These are phyloP conservation scores for Zoysia matrella DNA, from an alignment of 202 grass and related monocot species.

Conservation along the genomic window DNA sequence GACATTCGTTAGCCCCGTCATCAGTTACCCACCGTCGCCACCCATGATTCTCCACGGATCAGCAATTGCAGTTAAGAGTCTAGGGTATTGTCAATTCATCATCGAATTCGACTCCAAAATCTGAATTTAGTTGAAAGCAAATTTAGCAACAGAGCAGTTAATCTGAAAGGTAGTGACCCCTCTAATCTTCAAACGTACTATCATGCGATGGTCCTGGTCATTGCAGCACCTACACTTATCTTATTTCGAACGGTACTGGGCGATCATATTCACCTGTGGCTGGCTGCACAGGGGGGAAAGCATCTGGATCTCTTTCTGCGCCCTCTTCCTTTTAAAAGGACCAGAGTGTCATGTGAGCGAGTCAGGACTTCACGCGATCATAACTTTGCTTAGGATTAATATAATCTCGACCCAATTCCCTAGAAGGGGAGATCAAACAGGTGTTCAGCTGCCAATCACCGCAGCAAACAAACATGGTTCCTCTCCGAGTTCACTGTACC, in stretches of 20 bases:
- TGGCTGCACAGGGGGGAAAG: slow-evolving; percentile 41
- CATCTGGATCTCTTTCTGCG: slow-evolving; percentile 58
- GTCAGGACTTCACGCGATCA: slow-evolving; percentile 49
- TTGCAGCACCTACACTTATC: slow-evolving; percentile 10
- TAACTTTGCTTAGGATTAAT: slow-evolving; percentile 36
- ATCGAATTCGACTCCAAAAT: neutral
- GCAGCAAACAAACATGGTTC: slow-evolving; percentile 5
- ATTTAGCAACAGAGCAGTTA: neutral
- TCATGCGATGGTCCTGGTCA: neutral
- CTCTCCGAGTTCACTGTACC: slow-evolving; percentile 41
- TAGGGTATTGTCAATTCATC: neutral
- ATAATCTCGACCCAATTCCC: slow-evolving; percentile 50
- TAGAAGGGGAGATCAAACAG: slow-evolving; percentile 35
- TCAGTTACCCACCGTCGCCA: neutral
- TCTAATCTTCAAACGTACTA: neutral
- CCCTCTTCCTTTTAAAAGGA: slow-evolving; percentile 34
- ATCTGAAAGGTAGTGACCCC: slow-evolving; percentile 20
- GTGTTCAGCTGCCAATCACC: slow-evolving; percentile 23
- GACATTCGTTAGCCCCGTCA: neutral
- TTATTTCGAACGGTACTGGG: slow-evolving; percentile 25
- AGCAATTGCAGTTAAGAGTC: neutral
- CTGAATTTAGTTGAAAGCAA: slow-evolving; percentile 1
- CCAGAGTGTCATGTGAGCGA: slow-evolving; percentile 46
- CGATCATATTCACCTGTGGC: slow-evolving; percentile 3
- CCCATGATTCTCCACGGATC: neutral